Conservation (phyloP, 257 asterid species). For the Salvia miltiorrhiza region DNA sequence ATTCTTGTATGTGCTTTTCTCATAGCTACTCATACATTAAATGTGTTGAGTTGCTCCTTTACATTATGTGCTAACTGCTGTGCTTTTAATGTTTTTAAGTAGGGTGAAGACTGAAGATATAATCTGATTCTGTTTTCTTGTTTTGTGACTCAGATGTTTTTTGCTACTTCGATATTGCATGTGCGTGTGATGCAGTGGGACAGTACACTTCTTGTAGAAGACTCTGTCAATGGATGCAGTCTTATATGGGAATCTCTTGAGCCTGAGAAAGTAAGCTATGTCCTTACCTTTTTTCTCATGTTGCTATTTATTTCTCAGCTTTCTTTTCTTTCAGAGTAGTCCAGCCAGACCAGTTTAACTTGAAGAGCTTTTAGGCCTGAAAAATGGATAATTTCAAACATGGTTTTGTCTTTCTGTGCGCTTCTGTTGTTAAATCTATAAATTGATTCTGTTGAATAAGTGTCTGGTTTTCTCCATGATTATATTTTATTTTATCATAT, state of each 20-base stretch:
- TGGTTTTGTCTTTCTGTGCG: background rate
- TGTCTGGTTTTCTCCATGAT: background rate
- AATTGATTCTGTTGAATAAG: background rate
- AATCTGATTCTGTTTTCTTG: slow-evolving; percentile 28
- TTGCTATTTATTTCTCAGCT: background rate
- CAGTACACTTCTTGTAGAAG: slow-evolving; percentile 66
- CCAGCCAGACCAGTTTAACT: background rate
- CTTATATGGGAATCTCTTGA: slow-evolving; percentile 78
- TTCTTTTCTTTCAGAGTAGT: background rate
- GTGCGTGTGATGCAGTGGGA: slow-evolving; percentile 92
- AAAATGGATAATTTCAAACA: background rate
- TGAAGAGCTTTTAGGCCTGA: background rate
- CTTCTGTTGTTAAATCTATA: background rate
- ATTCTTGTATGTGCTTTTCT: slow-evolving; percentile 11
- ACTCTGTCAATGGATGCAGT: slow-evolving; percentile 72
- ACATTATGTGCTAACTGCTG: background rate
- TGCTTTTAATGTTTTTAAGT: slow-evolving; percentile 4
- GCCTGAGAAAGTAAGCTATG: slow-evolving; percentile 60
- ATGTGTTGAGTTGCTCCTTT: background rate
- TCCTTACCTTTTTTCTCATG: background rate
- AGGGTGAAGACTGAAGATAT: background rate
- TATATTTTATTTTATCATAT: background rate
- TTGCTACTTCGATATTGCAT: slow-evolving; percentile 86
- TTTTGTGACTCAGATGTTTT: slow-evolving; percentile 69
- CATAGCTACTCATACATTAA: background rate